Base-by-base conservation (phyloP, 805 yeast species). In the Debaryomyces tyrocola region DNA sequence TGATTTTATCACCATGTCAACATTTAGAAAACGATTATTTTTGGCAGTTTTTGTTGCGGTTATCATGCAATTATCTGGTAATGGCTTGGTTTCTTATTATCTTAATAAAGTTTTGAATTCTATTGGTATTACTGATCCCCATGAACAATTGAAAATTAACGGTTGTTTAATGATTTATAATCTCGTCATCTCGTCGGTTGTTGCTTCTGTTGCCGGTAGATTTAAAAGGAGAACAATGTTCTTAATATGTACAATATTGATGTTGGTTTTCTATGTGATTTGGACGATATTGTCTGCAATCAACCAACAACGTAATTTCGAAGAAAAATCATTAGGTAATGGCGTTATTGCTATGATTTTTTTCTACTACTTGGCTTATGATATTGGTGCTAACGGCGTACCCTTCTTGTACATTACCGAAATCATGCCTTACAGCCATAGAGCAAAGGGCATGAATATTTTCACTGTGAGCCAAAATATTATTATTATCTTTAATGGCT, bases 271-370 rank as follows among this genome's bases (percentile, higher is more conserved):
- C n/a, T 56, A 49, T 33, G 41, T 53, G 17, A 45, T 54, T 28
- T 54, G 58, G 58, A 56, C 58, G 3, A 43, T 61, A 7, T 58
- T 74, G 29, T 76, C 83, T 18, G 82, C 82, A 1, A 53, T 69
- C 36, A 74, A 73, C 58, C 74, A 69, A 51, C 57, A 75, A 54
- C 59, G 69, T 37, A 51, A 70, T 53, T 73, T 71, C 54, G 58
- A 64, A 46, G 66, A 76, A 46, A 73, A 73, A 49, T 17, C 61
- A 4, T 58, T 70, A 27, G 77, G 74, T 40, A 64, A 66, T 45
- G 82, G 78, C 49, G 79, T 76, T 21, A 24, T 70, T 55, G 78
- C 78, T 6, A 73, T 78, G 77, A 74, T 79, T 43, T 78, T 76
- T 69, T 54, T 77, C 29, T 65, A 56, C 52, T 62, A 64, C 45